Percentiles rank a stretch among this genome's conserved stretches.
phyloP scores from a whole-genome alignment of 176 grass and related monocot genomes.

The Melocanna baccifera region DNA sequence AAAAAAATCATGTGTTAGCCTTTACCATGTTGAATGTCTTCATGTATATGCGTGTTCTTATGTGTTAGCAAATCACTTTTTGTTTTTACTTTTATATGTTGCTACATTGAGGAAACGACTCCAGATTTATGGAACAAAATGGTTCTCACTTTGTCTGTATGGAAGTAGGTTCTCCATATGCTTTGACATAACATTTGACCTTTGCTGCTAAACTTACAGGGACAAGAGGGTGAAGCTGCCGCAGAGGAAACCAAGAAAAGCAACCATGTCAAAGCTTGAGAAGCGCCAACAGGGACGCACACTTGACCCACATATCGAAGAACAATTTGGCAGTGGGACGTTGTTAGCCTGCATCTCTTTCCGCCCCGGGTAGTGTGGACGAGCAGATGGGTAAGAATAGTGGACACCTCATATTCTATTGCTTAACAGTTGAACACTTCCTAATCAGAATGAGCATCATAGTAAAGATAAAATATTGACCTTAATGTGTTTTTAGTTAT shows the following conservation, averaged over 20 bases:
- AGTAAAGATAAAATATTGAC: neutral
- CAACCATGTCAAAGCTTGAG: conserved; percentile 61
- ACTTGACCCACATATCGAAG: conserved; percentile 67
- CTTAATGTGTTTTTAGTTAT: neutral
- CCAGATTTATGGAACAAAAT: neutral
- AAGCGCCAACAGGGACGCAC: conserved; percentile 58
- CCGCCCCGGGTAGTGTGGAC: conserved; percentile 39
- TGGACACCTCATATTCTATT: too few species aligned
- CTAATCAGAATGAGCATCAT: neutral
- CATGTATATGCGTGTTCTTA: neutral
- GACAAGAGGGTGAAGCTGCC: conserved; percentile 43
- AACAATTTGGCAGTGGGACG: conserved; percentile 64
- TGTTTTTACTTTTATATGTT: too few species aligned
- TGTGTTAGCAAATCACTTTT: too few species aligned
- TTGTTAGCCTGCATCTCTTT: conserved; percentile 64
- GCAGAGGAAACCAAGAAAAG: conserved; percentile 64
- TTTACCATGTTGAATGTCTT: neutral
- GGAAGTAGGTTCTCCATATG: neutral
- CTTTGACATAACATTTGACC: neutral
- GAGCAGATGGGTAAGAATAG: too few species aligned
- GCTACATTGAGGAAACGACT: neutral
- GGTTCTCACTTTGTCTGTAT: neutral
- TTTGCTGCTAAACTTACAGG: neutral
- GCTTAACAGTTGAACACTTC: too few species aligned
- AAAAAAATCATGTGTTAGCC: neutral